Evolutionary conservation across 352 stramenopile species (phyloP).

Genomic region (Aphanomyces stellatus): DNA sequence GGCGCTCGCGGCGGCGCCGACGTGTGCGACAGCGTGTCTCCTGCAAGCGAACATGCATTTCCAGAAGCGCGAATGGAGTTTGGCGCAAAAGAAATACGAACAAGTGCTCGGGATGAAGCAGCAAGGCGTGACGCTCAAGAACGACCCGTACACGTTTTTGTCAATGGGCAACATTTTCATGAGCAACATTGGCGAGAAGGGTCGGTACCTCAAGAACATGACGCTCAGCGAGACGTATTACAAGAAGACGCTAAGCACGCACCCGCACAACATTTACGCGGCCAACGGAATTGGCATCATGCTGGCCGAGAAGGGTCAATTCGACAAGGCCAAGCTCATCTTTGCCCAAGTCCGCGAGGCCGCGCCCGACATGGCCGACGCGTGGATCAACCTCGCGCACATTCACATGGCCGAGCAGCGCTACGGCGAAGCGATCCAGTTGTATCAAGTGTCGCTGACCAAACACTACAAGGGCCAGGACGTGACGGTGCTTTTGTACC

Average conservation of each 20-base stretch:
- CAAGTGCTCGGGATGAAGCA: slow-evolving; percentile 87
- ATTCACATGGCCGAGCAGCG: slow-evolving; percentile 95
- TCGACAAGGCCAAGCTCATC: slow-evolving; percentile 94
- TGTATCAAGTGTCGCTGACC: slow-evolving; percentile 89
- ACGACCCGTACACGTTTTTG: slow-evolving; percentile 95
- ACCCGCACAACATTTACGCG: slow-evolving; percentile 92
- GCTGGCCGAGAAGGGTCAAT: slow-evolving; percentile 95
- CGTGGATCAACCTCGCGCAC: slow-evolving; percentile 96
- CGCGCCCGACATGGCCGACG: slow-evolving; percentile 92
- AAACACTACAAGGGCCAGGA: slow-evolving; percentile 88
- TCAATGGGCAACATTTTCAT: slow-evolving; percentile 98
- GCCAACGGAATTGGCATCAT: slow-evolving; percentile 97
- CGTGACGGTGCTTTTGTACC: slow-evolving; percentile 66
- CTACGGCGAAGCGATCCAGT: slow-evolving; percentile 92
- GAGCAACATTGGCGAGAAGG: slow-evolving; percentile 93
- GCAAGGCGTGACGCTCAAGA: slow-evolving; percentile 79
- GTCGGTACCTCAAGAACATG: slow-evolving; percentile 95
- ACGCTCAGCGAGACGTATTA: slow-evolving; percentile 92
- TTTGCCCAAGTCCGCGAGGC: slow-evolving; percentile 95
- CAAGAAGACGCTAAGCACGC: slow-evolving; percentile 90
- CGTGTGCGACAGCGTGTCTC: slow-evolving; percentile 88
- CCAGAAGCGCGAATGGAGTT: slow-evolving; percentile 90
- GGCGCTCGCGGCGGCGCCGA: slow-evolving; percentile 85
- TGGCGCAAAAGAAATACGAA: slow-evolving; percentile 91
- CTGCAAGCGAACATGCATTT: slow-evolving; percentile 95